Percentiles rank a stretch among this genome's conserved stretches.
These are phyloP conservation scores for Alternaria arbusti DNA, from an alignment of 2,329 filamentous ascomycete species.

Conservation along the genomic window DNA sequence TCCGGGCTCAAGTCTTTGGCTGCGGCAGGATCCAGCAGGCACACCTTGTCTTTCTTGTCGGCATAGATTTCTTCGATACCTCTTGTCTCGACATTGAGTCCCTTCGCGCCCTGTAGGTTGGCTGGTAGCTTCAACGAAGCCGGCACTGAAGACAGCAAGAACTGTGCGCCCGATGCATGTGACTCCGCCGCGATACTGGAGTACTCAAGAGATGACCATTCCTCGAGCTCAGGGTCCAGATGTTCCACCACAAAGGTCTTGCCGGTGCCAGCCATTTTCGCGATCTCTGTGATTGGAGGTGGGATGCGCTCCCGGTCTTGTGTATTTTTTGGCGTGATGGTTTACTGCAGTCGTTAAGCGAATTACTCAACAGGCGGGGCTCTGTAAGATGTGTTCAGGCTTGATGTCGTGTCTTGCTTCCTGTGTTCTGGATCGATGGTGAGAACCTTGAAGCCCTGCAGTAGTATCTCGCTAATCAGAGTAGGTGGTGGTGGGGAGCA, in stretches of 20 bases:
- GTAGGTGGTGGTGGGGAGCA: conserved; percentile 27
- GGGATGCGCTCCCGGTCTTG: conserved; percentile 21
- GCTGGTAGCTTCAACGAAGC: conserved; percentile 65
- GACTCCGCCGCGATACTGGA: conserved; percentile 84
- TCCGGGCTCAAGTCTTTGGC: conserved; percentile 80
- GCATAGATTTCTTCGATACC: conserved; percentile 85
- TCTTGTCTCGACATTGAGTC: conserved; percentile 74
- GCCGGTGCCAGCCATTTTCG: conserved; percentile 39
- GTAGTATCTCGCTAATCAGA: conserved; percentile 32
- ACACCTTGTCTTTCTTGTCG: conserved; percentile 75
- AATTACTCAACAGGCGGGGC: conserved; percentile 1
- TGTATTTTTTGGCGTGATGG: conserved; percentile 6
- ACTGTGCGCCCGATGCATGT: conserved; percentile 67
- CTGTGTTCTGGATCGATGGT: conserved; percentile 16
- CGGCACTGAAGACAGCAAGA: conserved; percentile 84
- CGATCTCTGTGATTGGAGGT: conserved; percentile 8
- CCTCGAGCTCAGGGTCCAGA: conserved; percentile 90
- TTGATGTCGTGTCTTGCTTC: conserved; percentile 1
- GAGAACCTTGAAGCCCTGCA: conserved; percentile 37
- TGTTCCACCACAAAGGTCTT: conserved; percentile 96
- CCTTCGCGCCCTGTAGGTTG: conserved; percentile 64
- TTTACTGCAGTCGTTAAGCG: conserved; percentile 5
- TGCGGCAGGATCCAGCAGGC: conserved; percentile 87
- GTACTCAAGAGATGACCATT: conserved; percentile 96
- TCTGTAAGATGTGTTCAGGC: neutral